Evolutionary conservation across 257 asterid species (phyloP), one percentile per base, ranked within the genome.

Genomic region (Solanum arcanum): DNA sequence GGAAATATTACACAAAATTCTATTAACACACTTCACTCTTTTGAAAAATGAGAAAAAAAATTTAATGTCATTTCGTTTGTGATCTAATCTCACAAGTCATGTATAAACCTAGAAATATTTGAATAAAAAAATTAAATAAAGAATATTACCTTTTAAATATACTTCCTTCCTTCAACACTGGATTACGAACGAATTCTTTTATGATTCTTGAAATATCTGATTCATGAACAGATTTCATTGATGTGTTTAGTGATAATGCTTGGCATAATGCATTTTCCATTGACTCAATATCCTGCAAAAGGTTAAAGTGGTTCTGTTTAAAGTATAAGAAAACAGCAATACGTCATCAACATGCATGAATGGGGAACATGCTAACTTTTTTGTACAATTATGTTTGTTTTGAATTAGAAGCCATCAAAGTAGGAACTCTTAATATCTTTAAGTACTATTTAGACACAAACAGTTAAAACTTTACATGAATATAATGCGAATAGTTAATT

Each of bases 211-310:
- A 72, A 27, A 87, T 3, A 29, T 60, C 35, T 16, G 68, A 41
- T 14, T 33, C 33, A 44, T 86, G 59, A 62, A 66, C 35, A 33
- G 12, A 2, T 33, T 78, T 86, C 6, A 56, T 35, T 23, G 88
- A 88, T 7, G 33, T 73, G 15, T 56, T 31, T 15, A n/a, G 18
- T 76, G 60, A 78, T 27, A 44, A 78, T 15, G 64, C 64, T 78
- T 16, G 16, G 15, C 82, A 62, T 66, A 89, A 60, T 27, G 74
- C 87, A 20, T 89, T 70, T 60, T 89, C 91, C 77, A 89, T 21
- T 3, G 41, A 11, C 44, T 64, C 83, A 25, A 89, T 21, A 74
- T 89, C 91, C 91, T 87, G 35, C 49, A 86, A 52, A 23, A 37
- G 62, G 49, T 20, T 41, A 13, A 56, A 27, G 52, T 39, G 21